Base-by-base conservation (phyloP, 805 yeast genomes). In the Saccharomycopsis sp. region DNA sequence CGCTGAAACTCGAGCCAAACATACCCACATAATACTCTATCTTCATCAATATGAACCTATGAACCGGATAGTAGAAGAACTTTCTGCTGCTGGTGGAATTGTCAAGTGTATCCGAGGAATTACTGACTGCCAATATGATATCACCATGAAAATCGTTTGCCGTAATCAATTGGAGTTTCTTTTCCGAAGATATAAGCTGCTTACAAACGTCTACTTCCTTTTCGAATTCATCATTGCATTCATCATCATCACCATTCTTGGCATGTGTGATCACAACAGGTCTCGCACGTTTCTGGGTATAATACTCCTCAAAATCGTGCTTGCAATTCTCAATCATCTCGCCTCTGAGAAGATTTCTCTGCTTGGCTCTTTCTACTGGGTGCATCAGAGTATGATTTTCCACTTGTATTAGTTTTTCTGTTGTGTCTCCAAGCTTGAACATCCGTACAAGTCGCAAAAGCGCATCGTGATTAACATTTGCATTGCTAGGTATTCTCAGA, bases 1-100 rank as follows among this genome's bases (percentile, higher is more conserved):
- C 83, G 2, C 66, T 59, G 58, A 80, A 80, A 1, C 76, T 68
- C 1, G 88, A 82, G 8, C 73, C 68, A 66, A 88, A 82, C 85
- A 87, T 78, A 1, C 82, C 77, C 55, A 76, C 80, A 65, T 81
- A 88, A 68, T 85, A 87, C 51, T 81, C 86, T 2, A 87, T 79
- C 47, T 91, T 71, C 3, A 77, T 69, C 23, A 88, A 67, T 54
- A 87, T 78, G 0, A 87, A 77, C 49, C 84, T 74, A 68, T 88
- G 88, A 3, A 77, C 83, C 0, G 93, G 92, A 65, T 82, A 87
- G 59, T 47, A 57, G 35, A 75, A 76, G 0, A 68, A 65, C 53
- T 67, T 49, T 2, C 42, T 53, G 5, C 47, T 50, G 34, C 63
- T 56, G 23, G 72, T 73, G 3, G 69, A 65, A 8, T 64, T 53